These are phyloP conservation scores for Colletotrichum musicola DNA, from an alignment of 2,329 filamentous ascomycete genomes.

Conservation along the genomic window DNA sequence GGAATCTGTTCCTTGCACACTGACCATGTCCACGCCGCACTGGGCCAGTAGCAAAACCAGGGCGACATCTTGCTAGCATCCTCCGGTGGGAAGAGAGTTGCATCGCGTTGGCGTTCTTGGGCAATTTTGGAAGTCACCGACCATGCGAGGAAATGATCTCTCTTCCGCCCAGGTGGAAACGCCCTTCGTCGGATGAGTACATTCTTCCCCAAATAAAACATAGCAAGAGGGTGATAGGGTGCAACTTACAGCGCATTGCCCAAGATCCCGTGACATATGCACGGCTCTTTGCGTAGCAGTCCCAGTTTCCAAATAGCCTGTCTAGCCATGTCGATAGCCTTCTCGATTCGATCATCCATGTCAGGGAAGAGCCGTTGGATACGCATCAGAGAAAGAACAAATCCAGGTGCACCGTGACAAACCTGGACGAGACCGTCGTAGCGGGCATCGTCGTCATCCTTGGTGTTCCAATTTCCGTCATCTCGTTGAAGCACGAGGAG, in stretches of 20 bases:
- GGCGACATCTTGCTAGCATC: conserved; percentile 50
- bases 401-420: conserved; percentile 76
- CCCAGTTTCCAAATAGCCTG: conserved; percentile 69
- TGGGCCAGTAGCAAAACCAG: conserved; percentile 51
- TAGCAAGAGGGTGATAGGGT: no score
- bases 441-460: conserved; percentile 1
- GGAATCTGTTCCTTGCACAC: conserved; percentile 49
- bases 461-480: conserved; percentile 72
- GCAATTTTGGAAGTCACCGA: conserved; percentile 69
- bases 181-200: conserved; percentile 41
- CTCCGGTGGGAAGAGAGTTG: conserved; percentile 52
- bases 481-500: conserved; percentile 71
- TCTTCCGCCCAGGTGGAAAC: conserved; percentile 48
- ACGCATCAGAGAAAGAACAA: conserved; percentile 68
- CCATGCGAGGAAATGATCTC: conserved; percentile 70
- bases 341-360: conserved; percentile 66
- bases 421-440: conserved; percentile 67
- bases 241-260: conserved; percentile 71
- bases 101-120: conserved; percentile 49
- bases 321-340: conserved; percentile 64
- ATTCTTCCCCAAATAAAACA: no score
- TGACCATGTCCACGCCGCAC: conserved; percentile 54
- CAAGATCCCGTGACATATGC: conserved; percentile 74
- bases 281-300: conserved; percentile 73
- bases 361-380: conserved; percentile 68